Evolutionary conservation across 441 rosid species (phyloP), one percentile per base, ranked within the genome.

Genomic region (Lepidium campestre): DNA sequence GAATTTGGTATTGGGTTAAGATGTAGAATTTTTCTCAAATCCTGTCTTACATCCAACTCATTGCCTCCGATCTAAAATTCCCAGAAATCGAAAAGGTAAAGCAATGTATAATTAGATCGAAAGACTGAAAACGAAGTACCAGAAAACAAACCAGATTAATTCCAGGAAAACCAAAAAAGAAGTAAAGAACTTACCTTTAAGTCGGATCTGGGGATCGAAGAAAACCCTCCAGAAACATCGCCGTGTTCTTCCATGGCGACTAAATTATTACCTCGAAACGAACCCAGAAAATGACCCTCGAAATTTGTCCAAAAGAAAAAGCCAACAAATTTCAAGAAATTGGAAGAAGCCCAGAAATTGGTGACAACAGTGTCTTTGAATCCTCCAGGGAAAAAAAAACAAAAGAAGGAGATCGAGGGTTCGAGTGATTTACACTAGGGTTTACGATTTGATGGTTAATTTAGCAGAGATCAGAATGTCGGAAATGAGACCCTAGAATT

Each of bases 161-260:
- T 56, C 36, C 10, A 62, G 10, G 7, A 22, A 39, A 53, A 20
- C 49, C 0, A 10, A 42, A 44, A 23, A 41, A 45, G 29, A 39
- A 7, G 32, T 57, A 57, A 73, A 66, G 72, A 63, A 32, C 49
- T 50, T 15, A 86, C 89, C 82, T 81, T 81, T 62, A 70, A 20
- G 71, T 77, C 81, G 53, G 82, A 81, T 77, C 74, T 62, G 42
- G 79, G 57, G 23, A 72, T 40, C 40, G 59, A 58, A 8, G 58
- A 61, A 64, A 52, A n/a, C 56, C 45, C 77, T 27, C 35, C 50
- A 25, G 71, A 81, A 34, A 58, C 75, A 74, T 66, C 72, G 22
- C 52, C 56, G 50, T 74, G 77, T 66, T 74, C 79, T 15, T 80
- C 81, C 96, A 86, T 86, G 18, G 31, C 36, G 32, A 62, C 35